phyloP scores from a whole-genome alignment of 1,139 yeast species.

The Sporopachydermia cereana region DNA sequence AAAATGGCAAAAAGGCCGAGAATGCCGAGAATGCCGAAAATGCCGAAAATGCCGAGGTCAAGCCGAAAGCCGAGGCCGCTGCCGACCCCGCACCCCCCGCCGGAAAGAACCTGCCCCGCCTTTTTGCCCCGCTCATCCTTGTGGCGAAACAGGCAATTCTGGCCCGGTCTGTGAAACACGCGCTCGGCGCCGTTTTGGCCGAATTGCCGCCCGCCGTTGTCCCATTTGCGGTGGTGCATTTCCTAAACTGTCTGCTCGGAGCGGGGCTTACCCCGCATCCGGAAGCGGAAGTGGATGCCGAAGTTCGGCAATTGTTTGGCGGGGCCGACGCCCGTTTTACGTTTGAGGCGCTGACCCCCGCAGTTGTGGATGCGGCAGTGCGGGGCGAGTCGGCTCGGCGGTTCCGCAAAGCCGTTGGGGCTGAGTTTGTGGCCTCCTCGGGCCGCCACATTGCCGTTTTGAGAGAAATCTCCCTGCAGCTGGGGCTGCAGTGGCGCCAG shows the following conservation, averaged over 20 bases:
- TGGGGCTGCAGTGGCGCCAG: slow-evolving; percentile 82
- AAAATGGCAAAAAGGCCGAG: slow-evolving; percentile 19
- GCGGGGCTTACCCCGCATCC: slow-evolving; percentile 34
- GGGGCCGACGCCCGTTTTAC: slow-evolving; percentile 27
- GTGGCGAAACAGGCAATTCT: slow-evolving; percentile 59
- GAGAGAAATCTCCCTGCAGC: slow-evolving; percentile 62
- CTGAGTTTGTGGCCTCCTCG: slow-evolving; percentile 31
- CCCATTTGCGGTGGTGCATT: slow-evolving; percentile 52
- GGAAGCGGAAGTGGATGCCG: slow-evolving; percentile 30
- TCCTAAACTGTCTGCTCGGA: slow-evolving; percentile 66
- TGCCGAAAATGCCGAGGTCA: slow-evolving; percentile 15
- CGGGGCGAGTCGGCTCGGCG: slow-evolving; percentile 35
- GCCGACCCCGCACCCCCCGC: slow-evolving; percentile 22
- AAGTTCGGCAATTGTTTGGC: slow-evolving; percentile 34
- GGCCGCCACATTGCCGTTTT: slow-evolving; percentile 38
- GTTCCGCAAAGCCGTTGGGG: slow-evolving; percentile 49
- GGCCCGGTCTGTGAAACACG: slow-evolving; percentile 70
- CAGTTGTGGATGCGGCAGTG: slow-evolving; percentile 33
- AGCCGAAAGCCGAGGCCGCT: slow-evolving; percentile 25
- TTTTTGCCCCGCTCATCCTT: slow-evolving; percentile 28
- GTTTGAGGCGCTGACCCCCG: slow-evolving; percentile 36
- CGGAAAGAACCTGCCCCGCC: slow-evolving; percentile 1
- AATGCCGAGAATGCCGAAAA: slow-evolving; percentile 21
- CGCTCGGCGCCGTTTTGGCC: slow-evolving; percentile 40
- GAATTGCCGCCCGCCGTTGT: slow-evolving; percentile 43